A percentile compares a stretch with the other conserved stretches of the same genome.
These are phyloP conservation scores for Neurospora cerealis DNA, from an alignment of 495 filamentous ascomycete genomes.

Conservation along the genomic window DNA sequence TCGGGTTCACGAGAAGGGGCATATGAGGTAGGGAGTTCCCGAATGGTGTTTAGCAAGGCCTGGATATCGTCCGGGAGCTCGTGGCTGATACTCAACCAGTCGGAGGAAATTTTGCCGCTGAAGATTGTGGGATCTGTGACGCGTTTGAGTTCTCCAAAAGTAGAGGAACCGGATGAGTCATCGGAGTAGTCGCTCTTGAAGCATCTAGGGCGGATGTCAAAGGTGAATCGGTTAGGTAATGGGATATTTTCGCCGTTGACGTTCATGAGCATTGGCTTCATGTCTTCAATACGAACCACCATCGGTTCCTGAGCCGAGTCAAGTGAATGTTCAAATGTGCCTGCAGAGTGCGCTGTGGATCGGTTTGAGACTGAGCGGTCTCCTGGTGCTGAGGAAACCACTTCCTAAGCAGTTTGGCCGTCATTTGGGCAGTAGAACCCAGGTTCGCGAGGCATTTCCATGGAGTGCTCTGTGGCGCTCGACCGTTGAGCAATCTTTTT, in stretches of 20 bases:
- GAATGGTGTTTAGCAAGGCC: background rate
- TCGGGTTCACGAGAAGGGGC: background rate
- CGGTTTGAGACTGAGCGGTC: background rate
- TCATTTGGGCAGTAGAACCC: slow-evolving; percentile 8
- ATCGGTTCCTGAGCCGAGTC: slow-evolving; percentile 1
- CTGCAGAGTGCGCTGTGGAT: background rate
- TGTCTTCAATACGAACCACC: slow-evolving; percentile 7
- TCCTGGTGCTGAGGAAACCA: slow-evolving; percentile 11
- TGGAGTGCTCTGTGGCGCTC: slow-evolving; percentile 2
- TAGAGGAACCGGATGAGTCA: background rate
- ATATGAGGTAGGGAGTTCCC: background rate
- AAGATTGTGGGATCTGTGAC: background rate
- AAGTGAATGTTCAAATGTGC: background rate
- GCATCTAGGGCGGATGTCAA: slow-evolving; percentile 11
- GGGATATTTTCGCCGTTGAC: slow-evolving; percentile 14
- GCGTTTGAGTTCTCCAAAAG: slow-evolving; percentile 8
- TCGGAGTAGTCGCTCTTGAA: background rate
- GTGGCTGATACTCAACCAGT: background rate
- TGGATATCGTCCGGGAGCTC: slow-evolving; percentile 3
- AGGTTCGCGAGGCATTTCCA: slow-evolving; percentile 1
- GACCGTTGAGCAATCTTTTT: background rate
- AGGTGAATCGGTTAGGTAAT: slow-evolving; percentile 14
- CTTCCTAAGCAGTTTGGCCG: slow-evolving; percentile 11
- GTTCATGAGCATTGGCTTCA: slow-evolving; percentile 13
- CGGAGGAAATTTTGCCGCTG: background rate